A percentile compares a stretch with the other conserved stretches of the same genome.
Evolutionary conservation across 495 filamentous ascomycete species (phyloP).

Genomic region (Cercophora newfieldiana): DNA sequence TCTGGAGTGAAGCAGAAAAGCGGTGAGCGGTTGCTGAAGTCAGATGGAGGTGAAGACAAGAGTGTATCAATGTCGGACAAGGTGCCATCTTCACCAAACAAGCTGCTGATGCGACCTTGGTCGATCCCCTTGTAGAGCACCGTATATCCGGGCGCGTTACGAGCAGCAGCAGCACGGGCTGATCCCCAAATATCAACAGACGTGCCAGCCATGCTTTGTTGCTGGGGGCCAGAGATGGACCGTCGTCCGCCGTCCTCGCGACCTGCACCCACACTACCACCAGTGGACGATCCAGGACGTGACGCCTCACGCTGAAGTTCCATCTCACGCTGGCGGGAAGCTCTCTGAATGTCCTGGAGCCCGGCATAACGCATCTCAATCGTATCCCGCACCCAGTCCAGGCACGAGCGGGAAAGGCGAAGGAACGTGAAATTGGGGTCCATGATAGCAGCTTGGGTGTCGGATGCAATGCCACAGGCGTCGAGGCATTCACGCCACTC

Average conservation of each 20-base stretch:
- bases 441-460: conserved; percentile 5
- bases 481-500: conserved; percentile 4
- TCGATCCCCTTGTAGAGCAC: conserved; percentile 9
- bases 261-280: conserved; percentile 3
- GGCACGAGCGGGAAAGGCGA: conserved; percentile 3
- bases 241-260: not conserved
- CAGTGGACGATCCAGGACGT: not conserved
- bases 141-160: not conserved
- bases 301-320: not conserved
- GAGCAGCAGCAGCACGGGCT: conserved; percentile 1
- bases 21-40: conserved; percentile 17
- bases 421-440: not conserved
- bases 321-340: conserved; percentile 3
- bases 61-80: no score
- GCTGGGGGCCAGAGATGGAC: conserved; percentile 7
- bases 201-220: conserved; percentile 4
- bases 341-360: conserved; percentile 4
- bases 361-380: conserved; percentile 6
- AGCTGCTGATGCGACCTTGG: conserved; percentile 7
- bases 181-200: conserved; percentile 2
- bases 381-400: conserved; percentile 4
- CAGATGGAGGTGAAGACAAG: not conserved
- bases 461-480: not conserved
- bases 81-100: conserved; percentile 5
- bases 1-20: conserved; percentile 19